These are phyloP conservation scores for Dalbergia cultrata DNA, from an alignment of 306 rosid species.

Conservation along the genomic window DNA sequence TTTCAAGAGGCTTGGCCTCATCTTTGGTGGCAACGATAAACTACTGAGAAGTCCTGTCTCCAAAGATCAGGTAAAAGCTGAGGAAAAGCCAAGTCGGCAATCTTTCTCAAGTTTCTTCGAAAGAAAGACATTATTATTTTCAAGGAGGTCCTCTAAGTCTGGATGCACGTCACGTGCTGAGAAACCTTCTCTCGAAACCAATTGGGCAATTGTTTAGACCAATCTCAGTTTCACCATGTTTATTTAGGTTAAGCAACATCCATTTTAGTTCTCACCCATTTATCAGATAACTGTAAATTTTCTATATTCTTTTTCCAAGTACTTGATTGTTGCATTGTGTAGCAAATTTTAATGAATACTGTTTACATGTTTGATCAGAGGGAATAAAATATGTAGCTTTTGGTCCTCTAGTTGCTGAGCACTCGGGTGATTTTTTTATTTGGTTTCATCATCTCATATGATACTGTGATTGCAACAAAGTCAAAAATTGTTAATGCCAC, in stretches of 20 bases:
- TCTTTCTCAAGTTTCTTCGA: constrained; percentile 86
- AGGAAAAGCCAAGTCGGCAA: constrained; percentile 63
- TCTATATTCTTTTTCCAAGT: constrained; percentile 41
- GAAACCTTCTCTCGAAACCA: constrained; percentile 53
- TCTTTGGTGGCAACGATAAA: constrained; percentile 78
- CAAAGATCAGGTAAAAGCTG: constrained; percentile 52
- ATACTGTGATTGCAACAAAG: background rate
- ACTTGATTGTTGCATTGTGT: constrained; percentile 25
- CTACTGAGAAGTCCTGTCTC: constrained; percentile 54
- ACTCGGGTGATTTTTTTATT: background rate
- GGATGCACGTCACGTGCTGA: constrained; percentile 53
- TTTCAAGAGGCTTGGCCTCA: constrained; percentile 73
- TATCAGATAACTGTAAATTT: constrained; percentile 68
- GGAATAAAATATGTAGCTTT: constrained; percentile 37
- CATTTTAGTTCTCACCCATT: constrained; percentile 12
- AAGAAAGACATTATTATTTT: constrained; percentile 78
- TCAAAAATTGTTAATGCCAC: background rate
- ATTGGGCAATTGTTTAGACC: constrained; percentile 63
- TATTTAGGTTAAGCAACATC: constrained; percentile 32
- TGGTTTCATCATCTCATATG: background rate
- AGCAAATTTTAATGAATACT: constrained; percentile 35
- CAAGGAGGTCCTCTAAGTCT: constrained; percentile 76
- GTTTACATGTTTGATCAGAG: constrained; percentile 30
- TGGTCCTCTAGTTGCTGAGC: background rate
- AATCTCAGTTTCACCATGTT: constrained; percentile 31